Evolutionary conservation across 257 asterid genomes (phyloP), one percentile per base, ranked within the genome.

Genomic region (Leonotis leonurus): DNA sequence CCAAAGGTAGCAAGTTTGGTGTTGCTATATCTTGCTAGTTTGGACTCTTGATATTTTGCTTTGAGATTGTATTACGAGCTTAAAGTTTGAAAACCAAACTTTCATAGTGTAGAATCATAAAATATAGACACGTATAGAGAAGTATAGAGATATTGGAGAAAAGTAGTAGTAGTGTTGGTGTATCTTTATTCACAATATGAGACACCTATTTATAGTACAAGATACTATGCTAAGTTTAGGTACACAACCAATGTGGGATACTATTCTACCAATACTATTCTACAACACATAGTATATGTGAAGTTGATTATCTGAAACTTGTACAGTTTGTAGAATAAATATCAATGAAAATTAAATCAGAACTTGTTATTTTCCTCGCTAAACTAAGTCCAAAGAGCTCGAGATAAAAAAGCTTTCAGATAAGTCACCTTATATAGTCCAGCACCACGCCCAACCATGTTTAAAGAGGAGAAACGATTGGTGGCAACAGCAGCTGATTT

Each of bases 401-500:
- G 13, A 43, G 3, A 43, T 7, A 43, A 6, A 17, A 2, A 17
- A 17, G 50, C n/a, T n/a, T 43, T 43, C 50, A 43, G 30, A 8
- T 41, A 60, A 48, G 48, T 51, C 64, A 74, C 71, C 72, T 63
- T 69, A 45, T 51, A 49, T 22, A 62, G 57, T 51, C 36, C 12
- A 26, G 20, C 41, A 5, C 65, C 65, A 26, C 0, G 3, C 29
- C 68, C 68, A 25, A 73, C 14, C 49, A 11, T 37, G 29, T 63
- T 20, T 26, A 59, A 55, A 55, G 16, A n/a, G 14, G 68, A 68
- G 64, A 68, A 68, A 6, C 57, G 52, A 41, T 39, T 62, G 21
- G 74, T 59, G 20, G 78, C 68, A 2, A 67, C 67, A 61, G 59
- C 57, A 55, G 62, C 57, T 25, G 3, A 61, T 0, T 24, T 41